Evolutionary conservation across 345 rosid species (phyloP), one percentile per base, ranked within the genome.

Genomic region (Lenwebbia sp.): DNA sequence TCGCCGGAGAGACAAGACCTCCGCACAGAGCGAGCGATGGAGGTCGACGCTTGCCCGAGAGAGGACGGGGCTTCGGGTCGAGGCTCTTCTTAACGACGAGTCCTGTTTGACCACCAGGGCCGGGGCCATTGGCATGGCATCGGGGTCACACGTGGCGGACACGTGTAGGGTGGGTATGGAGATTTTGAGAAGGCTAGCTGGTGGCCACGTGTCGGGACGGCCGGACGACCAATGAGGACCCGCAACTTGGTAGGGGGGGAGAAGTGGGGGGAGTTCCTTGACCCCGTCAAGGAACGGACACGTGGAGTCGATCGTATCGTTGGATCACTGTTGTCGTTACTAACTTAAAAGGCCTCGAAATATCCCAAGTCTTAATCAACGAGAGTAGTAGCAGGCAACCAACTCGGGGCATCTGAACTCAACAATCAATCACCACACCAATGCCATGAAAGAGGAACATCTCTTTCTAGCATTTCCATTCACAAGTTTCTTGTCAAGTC

Each of bases 141-240:
- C 47, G n/a, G 30, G 37, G 54, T n/a, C 75, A 89, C 91, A 87
- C 90, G 93, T 90, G 93, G 86, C 15, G 57, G 86, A 83, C 91
- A 92, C 87, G 91, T 88, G 92, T 91, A 82, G 89, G 86, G 88
- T 44, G 78, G 13, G 30, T 3, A 21, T 26, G 49, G 50, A 19
- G 44, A 65, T 33, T 11, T 22, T 7, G 22, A 83, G 21, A 19
- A 6, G 28, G 23, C 13, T 10, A 1, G 25, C 23, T 12, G 54
- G 57, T 3, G 10, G 70, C 84, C 87, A 86, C 84, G 84, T 86
- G 87, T 86, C 57, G 47, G 44, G 44, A 62, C 44, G 44, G 5
- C 44, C 23, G 76, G 1, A 19, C 12, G 44, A 65, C 76, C 25
- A 65, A 65, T 65, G 76, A 65, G 76, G 44, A 65, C 44, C 76